Conservation (phyloP, 2,329 filamentous ascomycete species). For the Phaeosphaeriaceae sp. region DNA sequence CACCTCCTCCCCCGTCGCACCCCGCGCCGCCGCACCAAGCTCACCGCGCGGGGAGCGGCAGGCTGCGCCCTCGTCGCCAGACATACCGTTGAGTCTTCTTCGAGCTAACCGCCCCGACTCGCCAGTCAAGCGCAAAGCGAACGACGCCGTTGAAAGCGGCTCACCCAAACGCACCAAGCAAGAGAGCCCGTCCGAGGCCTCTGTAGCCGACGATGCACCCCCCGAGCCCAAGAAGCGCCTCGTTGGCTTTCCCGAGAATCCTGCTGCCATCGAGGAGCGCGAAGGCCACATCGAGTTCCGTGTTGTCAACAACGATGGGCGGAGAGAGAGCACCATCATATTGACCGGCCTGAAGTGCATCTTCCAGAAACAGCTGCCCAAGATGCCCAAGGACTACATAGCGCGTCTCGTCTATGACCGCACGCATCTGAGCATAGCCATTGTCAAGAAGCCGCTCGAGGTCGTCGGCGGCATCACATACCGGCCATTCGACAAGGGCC, state of each 20-base stretch:
- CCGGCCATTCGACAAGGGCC: conserved; percentile 86
- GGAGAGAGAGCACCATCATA: conserved; percentile 88
- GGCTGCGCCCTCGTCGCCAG: conserved; percentile 13
- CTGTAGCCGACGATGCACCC: conserved; percentile 37
- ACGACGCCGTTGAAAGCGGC: conserved; percentile 66
- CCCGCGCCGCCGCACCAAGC: conserved; percentile 4
- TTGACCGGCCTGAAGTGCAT: conserved; percentile 96
- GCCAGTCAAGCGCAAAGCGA: conserved; percentile 74
- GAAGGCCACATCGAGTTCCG: conserved; percentile 95
- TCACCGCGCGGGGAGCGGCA: not conserved
- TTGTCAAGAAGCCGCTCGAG: conserved; percentile 94
- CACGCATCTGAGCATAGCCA: conserved; percentile 94
- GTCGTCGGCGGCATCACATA: conserved; percentile 97
- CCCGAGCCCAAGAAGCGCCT: conserved; percentile 62
- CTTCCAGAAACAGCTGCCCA: conserved; percentile 97
- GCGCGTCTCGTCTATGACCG: conserved; percentile 96
- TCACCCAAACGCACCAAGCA: conserved; percentile 66
- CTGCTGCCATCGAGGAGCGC: conserved; percentile 91
- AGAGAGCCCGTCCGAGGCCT: conserved; percentile 42
- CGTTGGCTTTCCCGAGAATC: conserved; percentile 91
- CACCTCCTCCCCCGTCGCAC: conserved; percentile 23
- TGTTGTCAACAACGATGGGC: conserved; percentile 95
- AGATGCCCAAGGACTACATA: conserved; percentile 99
- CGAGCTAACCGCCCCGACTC: conserved; percentile 20
- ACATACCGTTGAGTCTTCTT: conserved; percentile 15